Percentiles rank a stretch among this genome's conserved stretches.
phyloP scores from a whole-genome alignment of 768 basidiomycete genomes.

The Mycena latifolia region DNA sequence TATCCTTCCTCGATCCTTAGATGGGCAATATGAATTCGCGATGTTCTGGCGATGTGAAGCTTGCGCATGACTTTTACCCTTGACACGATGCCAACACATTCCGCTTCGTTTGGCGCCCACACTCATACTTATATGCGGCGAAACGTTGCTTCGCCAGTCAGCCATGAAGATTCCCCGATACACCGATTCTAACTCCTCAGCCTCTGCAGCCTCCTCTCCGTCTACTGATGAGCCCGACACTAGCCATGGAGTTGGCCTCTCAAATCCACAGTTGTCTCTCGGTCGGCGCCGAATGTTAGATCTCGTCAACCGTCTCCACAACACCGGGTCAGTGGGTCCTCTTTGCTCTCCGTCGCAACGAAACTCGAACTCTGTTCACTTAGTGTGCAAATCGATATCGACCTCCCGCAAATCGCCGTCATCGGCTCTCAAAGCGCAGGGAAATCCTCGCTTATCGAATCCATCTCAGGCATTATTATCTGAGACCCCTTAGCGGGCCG shows the following conservation, averaged over 20 bases:
- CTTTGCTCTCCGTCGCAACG: too few species aligned
- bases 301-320: conserved; percentile 69
- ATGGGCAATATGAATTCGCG: too few species aligned
- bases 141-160: too few species aligned
- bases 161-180: too few species aligned
- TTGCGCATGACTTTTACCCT: too few species aligned
- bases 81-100: too few species aligned
- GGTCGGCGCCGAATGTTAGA: conserved; percentile 67
- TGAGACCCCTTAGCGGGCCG: too few species aligned
- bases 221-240: conserved; percentile 6
- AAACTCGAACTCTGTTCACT: neutral
- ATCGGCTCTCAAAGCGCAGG: conserved; percentile 82
- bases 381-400: conserved; percentile 79
- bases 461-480: conserved; percentile 81
- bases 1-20: too few species aligned
- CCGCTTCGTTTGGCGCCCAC: too few species aligned
- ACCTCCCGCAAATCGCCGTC: conserved; percentile 80
- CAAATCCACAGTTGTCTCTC: conserved; percentile 56
- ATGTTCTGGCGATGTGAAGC: too few species aligned
- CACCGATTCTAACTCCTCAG: too few species aligned
- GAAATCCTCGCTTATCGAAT: conserved; percentile 83
- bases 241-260: conserved; percentile 64
- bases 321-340: conserved; percentile 64
- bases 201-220: neutral
- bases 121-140: too few species aligned